Percentiles rank a stretch among this genome's conserved stretches.
Evolutionary conservation across 208 protist genomes (phyloP).

Genomic region (Leishmania gerbilli): DNA sequence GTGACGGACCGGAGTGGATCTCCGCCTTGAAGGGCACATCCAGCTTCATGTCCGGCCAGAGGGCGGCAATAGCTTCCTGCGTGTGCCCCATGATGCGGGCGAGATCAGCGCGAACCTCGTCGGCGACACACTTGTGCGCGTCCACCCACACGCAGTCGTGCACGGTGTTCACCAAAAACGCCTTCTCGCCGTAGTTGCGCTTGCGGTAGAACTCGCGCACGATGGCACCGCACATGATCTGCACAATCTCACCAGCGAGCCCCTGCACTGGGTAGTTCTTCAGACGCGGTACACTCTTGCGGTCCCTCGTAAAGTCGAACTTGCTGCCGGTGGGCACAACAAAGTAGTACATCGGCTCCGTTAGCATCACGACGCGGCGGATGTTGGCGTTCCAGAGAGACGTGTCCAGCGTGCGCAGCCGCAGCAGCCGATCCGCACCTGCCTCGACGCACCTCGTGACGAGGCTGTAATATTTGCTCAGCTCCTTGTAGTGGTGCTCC

Average conservation of each 20-base stretch:
- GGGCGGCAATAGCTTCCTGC: constrained; percentile 62
- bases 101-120: constrained; percentile 76
- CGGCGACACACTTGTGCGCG: constrained; percentile 74
- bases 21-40: constrained; percentile 89
- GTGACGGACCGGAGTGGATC: constrained; percentile 67
- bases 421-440: constrained; percentile 72
- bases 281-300: constrained; percentile 76
- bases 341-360: constrained; percentile 86
- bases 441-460: constrained; percentile 81
- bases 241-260: constrained; percentile 88
- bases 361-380: constrained; percentile 78
- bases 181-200: constrained; percentile 77
- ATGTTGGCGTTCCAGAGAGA: constrained; percentile 56
- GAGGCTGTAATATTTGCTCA: constrained; percentile 78
- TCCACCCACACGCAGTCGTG: constrained; percentile 94
- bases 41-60: constrained; percentile 87
- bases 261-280: constrained; percentile 94
- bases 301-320: constrained; percentile 86
- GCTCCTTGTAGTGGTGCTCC: constrained; percentile 86
- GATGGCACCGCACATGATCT: constrained; percentile 90
- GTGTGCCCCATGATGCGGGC: constrained; percentile 73
- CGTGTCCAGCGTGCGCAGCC: constrained; percentile 73
- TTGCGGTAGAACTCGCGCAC: constrained; percentile 79
- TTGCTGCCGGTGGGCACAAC: constrained; percentile 87
- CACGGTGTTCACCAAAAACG: constrained; percentile 91